Evolutionary conservation across 164 flowering plant genomes (phyloP).

Genomic region (Piper betle): DNA sequence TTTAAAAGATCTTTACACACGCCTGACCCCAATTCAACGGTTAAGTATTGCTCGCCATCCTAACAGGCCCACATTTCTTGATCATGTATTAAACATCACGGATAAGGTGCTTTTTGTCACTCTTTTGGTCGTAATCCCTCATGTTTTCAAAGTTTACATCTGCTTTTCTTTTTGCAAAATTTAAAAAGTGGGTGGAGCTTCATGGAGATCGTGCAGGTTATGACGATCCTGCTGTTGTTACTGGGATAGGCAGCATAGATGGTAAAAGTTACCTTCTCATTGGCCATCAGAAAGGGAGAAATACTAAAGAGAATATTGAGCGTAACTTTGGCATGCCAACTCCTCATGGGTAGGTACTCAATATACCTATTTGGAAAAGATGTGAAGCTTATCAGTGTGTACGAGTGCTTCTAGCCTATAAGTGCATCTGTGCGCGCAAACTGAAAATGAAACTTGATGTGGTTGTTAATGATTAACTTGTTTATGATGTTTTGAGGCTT

Average conservation of each 20-base stretch:
- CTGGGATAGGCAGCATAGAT: constrained; percentile 19
- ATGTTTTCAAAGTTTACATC: background rate
- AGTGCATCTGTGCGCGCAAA: too few species aligned
- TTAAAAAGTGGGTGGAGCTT: constrained; percentile 24
- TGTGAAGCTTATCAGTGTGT: too few species aligned
- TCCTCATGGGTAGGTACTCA: constrained; percentile 19
- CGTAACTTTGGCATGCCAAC: constrained; percentile 25
- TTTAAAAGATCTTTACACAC: constrained; percentile 22
- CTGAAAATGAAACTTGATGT: too few species aligned
- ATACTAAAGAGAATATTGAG: constrained; percentile 21
- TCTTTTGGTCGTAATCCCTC: background rate
- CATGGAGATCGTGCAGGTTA: constrained; percentile 29
- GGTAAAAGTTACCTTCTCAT: constrained; percentile 21
- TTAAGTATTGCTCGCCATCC: constrained; percentile 29
- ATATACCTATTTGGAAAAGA: background rate
- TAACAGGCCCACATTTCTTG: constrained; percentile 25
- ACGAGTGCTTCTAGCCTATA: too few species aligned
- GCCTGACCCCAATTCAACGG: constrained; percentile 24
- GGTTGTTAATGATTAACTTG: too few species aligned
- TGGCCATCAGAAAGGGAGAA: constrained; percentile 21
- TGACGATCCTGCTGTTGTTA: constrained; percentile 22
- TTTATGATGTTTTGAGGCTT: background rate
- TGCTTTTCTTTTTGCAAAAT: constrained; percentile 1
- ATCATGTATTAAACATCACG: constrained; percentile 23
- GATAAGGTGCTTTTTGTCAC: constrained; percentile 13